Evolutionary conservation across 2,329 filamentous ascomycete genomes (phyloP).

Genomic region (Aureobasidium sp.): DNA sequence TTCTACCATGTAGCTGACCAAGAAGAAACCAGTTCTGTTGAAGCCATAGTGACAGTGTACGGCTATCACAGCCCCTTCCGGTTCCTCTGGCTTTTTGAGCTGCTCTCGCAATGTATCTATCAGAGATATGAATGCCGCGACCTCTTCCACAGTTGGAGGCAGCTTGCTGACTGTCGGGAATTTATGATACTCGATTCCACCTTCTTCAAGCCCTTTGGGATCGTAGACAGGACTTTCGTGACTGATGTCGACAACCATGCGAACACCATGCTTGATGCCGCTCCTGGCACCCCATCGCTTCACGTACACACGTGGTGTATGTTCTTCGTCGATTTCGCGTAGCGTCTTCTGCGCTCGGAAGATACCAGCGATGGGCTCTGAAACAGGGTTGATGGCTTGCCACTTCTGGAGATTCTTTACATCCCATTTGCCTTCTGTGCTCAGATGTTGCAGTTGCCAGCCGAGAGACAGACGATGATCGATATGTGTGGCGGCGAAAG

Average conservation of each 20-base stretch:
- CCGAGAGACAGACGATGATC: slow-evolving; percentile 72
- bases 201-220: slow-evolving; percentile 45
- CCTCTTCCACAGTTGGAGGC: slow-evolving; percentile 61
- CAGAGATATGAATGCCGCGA: slow-evolving; percentile 51
- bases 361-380: slow-evolving; percentile 61
- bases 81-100: slow-evolving; percentile 33
- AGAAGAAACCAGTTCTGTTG: slow-evolving; percentile 86
- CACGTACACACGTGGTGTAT: slow-evolving; percentile 69
- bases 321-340: slow-evolving; percentile 75
- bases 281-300: slow-evolving; percentile 59
- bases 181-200: slow-evolving; percentile 56
- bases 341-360: slow-evolving; percentile 93
- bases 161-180: slow-evolving; percentile 90
- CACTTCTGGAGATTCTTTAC: slow-evolving; percentile 94
- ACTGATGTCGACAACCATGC: slow-evolving; percentile 72
- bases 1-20: slow-evolving; percentile 87
- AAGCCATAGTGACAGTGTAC: slow-evolving; percentile 97
- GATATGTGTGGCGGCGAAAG: slow-evolving; percentile 69
- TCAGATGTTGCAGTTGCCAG: slow-evolving; percentile 87
- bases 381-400: slow-evolving; percentile 72
- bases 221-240: slow-evolving; percentile 89
- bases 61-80: slow-evolving; percentile 49
- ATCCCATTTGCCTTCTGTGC: slow-evolving; percentile 91
- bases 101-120: slow-evolving; percentile 41
- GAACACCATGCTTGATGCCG: slow-evolving; percentile 44